These are phyloP conservation scores for Penicillium bovifimosum DNA, from an alignment of 495 filamentous ascomycete species.

Conservation along the genomic window DNA sequence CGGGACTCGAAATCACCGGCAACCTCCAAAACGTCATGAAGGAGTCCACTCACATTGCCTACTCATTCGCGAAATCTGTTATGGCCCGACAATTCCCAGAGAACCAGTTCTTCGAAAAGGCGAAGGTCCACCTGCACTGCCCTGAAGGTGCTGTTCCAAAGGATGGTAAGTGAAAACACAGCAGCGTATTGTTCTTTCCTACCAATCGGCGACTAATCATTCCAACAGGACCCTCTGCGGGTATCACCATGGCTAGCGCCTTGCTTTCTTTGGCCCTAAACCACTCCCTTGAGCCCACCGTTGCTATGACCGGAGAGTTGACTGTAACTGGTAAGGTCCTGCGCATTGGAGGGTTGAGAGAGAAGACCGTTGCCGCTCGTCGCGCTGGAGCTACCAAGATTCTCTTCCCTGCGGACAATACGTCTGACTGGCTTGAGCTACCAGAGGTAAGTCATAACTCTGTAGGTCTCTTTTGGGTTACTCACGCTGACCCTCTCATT, in stretches of 20 bases:
- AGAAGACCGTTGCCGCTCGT: conserved; percentile 98
- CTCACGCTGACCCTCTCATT: conserved; percentile 13
- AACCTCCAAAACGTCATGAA: conserved; percentile 98
- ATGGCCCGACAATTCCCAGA: conserved; percentile 79
- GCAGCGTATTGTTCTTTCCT: neutral
- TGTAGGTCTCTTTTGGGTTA: neutral
- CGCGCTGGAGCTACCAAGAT: conserved; percentile 91
- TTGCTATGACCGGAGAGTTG: conserved; percentile 98
- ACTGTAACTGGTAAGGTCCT: conserved; percentile 97
- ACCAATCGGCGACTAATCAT: conserved; percentile 12
- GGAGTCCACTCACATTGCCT: conserved; percentile 88
- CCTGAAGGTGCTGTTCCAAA: conserved; percentile 96
- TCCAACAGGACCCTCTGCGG: conserved; percentile 68
- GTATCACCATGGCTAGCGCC: conserved; percentile 95
- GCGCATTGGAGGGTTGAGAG: conserved; percentile 88
- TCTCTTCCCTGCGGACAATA: conserved; percentile 92
- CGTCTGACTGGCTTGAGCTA: conserved; percentile 94
- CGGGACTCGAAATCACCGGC: conserved; percentile 83
- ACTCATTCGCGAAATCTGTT: conserved; percentile 88
- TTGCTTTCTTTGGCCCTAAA: conserved; percentile 80
- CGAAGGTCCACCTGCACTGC: conserved; percentile 91
- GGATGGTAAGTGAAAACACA: conserved; percentile 59
- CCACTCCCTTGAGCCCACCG: conserved; percentile 68
- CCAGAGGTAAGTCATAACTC: conserved; percentile 63
- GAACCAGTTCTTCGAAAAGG: conserved; percentile 95